Evolutionary conservation across 2,329 filamentous ascomycete species (phyloP).

Genomic region (Fusarium continuum): DNA sequence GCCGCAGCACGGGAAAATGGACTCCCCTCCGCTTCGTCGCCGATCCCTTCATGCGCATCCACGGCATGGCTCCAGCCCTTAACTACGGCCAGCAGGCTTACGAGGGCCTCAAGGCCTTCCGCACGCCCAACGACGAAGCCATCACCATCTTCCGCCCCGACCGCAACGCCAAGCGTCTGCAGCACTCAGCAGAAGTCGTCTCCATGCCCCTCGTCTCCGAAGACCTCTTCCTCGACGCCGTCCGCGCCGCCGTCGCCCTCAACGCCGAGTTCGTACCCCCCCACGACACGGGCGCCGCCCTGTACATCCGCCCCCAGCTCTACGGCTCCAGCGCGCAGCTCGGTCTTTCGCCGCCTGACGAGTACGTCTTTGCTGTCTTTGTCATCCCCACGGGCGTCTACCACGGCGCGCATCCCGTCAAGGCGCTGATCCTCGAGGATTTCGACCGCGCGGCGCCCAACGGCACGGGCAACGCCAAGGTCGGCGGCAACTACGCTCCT

Average conservation of each 20-base stretch:
- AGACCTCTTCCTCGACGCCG: constrained; percentile 77
- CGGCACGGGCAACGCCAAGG: constrained; percentile 90
- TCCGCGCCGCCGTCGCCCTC: constrained; percentile 81
- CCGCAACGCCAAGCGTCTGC: constrained; percentile 84
- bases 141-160: constrained; percentile 90
- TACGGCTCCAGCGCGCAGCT: constrained; percentile 90
- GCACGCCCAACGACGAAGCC: constrained; percentile 70
- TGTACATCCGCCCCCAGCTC: constrained; percentile 91
- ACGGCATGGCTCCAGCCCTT: constrained; percentile 93
- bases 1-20: constrained; percentile 78
- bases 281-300: constrained; percentile 84
- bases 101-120: constrained; percentile 98
- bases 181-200: constrained; percentile 83
- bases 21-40: constrained; percentile 78
- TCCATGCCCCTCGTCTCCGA: constrained; percentile 84
- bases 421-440: constrained; percentile 86
- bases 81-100: constrained; percentile 99
- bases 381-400: constrained; percentile 94
- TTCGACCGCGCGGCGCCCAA: constrained; percentile 95
- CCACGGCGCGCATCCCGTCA: constrained; percentile 88
- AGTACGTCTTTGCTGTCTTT: constrained; percentile 91
- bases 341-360: constrained; percentile 85
- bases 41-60: constrained; percentile 86
- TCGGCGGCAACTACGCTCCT: constrained; percentile 95
- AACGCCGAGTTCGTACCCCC: constrained; percentile 94